Evolutionary conservation across 371 early-diverging fungal genomes (phyloP).

Genomic region (Rhizopus arrhizus): DNA sequence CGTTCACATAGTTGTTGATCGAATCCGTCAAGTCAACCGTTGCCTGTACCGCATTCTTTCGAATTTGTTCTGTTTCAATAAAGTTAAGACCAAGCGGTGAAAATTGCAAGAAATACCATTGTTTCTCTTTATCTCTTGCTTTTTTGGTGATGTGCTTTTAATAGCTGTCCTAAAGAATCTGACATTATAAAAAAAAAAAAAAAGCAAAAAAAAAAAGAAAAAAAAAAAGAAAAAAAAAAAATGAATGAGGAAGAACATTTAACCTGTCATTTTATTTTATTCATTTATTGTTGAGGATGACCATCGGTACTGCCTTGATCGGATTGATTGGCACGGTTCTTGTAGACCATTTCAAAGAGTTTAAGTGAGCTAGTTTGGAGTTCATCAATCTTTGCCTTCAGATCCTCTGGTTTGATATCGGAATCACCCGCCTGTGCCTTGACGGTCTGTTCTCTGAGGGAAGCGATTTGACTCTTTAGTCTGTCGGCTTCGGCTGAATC

Average conservation of each 20-base stretch:
- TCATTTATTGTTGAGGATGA: not conserved
- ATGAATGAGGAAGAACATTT: too few species aligned
- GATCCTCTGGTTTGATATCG: constrained; percentile 57
- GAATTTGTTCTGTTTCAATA: constrained; percentile 50
- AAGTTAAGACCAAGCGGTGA: not conserved
- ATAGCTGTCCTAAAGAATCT: constrained; percentile 41
- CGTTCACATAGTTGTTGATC: constrained; percentile 59
- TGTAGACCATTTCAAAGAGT: constrained; percentile 93
- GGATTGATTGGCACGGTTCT: constrained; percentile 55
- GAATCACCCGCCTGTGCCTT: constrained; percentile 66
- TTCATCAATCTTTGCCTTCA: constrained; percentile 68
- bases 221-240: too few species aligned
- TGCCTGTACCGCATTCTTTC: constrained; percentile 55
- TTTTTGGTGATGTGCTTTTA: constrained; percentile 51
- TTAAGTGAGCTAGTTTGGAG: constrained; percentile 84
- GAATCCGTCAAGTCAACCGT: constrained; percentile 58
- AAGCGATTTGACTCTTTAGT: constrained; percentile 71
- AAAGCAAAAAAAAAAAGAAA: too few species aligned
- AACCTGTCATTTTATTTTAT: too few species aligned
- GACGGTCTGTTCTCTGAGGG: constrained; percentile 65
- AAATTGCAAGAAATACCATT: constrained; percentile 36
- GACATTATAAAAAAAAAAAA: constrained; percentile 17
- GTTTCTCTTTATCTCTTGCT: constrained; percentile 40
- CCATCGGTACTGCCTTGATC: constrained; percentile 1
- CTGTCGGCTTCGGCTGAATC: constrained; percentile 75